These are phyloP conservation scores for Tremella mesenterica DNA, from an alignment of 768 basidiomycete species.

Conservation along the genomic window DNA sequence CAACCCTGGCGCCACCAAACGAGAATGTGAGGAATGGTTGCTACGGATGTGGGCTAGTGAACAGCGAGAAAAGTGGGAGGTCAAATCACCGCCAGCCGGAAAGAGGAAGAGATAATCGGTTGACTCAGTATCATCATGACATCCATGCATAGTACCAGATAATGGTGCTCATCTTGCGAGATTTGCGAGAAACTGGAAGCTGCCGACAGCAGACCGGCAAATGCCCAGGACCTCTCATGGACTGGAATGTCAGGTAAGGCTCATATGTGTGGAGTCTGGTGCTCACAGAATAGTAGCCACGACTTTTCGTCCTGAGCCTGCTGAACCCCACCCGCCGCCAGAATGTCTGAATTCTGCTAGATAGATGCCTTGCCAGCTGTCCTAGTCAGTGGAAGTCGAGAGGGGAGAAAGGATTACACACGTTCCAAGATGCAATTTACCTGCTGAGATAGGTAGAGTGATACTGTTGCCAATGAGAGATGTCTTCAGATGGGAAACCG, in stretches of 20 bases:
- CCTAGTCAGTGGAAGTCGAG: too few relatives aligned
- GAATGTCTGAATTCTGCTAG: conserved; percentile 54
- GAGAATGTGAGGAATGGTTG: conserved; percentile 65
- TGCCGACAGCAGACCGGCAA: too few relatives aligned
- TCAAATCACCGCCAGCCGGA: conserved; percentile 2
- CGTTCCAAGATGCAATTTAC: conserved; percentile 67
- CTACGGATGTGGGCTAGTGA: conserved; percentile 18
- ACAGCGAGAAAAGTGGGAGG: conserved; percentile 24
- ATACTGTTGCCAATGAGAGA: conserved; percentile 74
- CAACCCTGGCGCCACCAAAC: conserved; percentile 59
- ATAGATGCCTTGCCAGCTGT: conserved; percentile 52
- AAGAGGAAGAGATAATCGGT: conserved; percentile 7
- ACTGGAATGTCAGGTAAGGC: too few relatives aligned
- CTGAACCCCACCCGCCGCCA: conserved; percentile 34
- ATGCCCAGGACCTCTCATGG: too few relatives aligned
- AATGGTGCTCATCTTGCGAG: too few relatives aligned
- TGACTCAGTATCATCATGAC: too few relatives aligned
- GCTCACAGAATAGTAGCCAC: conserved; percentile 36
- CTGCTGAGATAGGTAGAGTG: conserved; percentile 73
- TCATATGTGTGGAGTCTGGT: too few relatives aligned
- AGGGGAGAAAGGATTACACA: too few relatives aligned
- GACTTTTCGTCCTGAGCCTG: conserved; percentile 30
- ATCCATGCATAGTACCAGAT: too few relatives aligned
- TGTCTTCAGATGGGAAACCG: conserved; percentile 84
- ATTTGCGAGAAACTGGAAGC: too few relatives aligned